Base-by-base conservation (phyloP, 2,329 filamentous ascomycete genomes). In the Phialophora chinensis region DNA sequence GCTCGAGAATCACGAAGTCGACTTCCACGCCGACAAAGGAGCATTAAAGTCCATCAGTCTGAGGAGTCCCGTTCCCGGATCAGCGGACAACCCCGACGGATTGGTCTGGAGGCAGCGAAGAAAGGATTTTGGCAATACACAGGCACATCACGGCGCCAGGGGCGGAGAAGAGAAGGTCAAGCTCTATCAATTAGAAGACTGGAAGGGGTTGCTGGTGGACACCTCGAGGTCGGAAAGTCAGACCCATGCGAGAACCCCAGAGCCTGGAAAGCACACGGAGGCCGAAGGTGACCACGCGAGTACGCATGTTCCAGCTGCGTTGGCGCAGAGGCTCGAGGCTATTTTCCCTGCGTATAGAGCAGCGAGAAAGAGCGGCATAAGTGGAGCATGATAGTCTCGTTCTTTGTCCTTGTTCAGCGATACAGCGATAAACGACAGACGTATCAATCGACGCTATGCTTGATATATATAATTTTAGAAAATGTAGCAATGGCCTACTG, bases 11-110 rank as follows among this genome's bases (percentile, higher is more conserved):
- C 29, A 60, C 31, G 56, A 67, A 52, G 47, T 72, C 29, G 10
- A 25, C 12, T 68, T 72, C 57, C 54, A 63, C 33, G 69, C 68
- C 12, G 65, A 69, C 33, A 69, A 64, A 12, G 71, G 69, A 20
- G 53, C 59, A 6, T 58, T 71, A 35, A 57, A 67, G 29, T 58
- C 62, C 20, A 35, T 67, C 38, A 35, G 10, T 6, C 17, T 65
- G 47, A 55, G 29, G 29, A 44, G 33, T 35, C 57, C 57, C 7
- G 44, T 23, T 4, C 44, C 57, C 6, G 57, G 38, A 25, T 29
- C 42, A 23, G 42, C 27, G 42, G 52, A 31, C 23, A 29, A 27
- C 31, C 23, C 27, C 6, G 20, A 53, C 14, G 62, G 54, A 23
- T 33, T 27, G n/a, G n/a, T 38, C 17, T 49, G 58, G 50, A n/a